A percentile compares a stretch with the other conserved stretches of the same genome.
phyloP scores from a whole-genome alignment of 2,329 filamentous ascomycete genomes.

The Microascus cirrosus region DNA sequence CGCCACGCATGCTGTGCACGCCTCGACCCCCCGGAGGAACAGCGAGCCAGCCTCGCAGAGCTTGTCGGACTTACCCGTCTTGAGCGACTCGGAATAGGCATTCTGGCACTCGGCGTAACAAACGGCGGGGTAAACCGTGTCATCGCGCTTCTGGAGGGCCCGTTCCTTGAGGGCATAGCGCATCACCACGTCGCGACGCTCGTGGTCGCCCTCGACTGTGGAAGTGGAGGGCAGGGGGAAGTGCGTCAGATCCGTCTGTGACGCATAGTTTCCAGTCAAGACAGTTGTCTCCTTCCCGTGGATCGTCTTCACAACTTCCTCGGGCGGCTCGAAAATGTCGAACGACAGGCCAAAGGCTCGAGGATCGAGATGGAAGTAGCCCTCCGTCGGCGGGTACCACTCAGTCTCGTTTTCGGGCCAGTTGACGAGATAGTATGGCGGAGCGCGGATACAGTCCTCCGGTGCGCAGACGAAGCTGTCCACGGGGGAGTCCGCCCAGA shows the following conservation, averaged over 20 bases:
- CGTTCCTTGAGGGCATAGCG: background rate
- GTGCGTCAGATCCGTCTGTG: conserved; percentile 35
- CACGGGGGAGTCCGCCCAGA: conserved; percentile 36
- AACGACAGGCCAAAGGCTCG: conserved; percentile 50
- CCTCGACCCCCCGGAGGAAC: conserved; percentile 23
- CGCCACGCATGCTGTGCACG: conserved; percentile 32
- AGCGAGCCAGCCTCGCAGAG: conserved; percentile 32
- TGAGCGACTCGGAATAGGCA: conserved; percentile 31
- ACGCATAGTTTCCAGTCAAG: conserved; percentile 43
- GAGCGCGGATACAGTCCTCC: conserved; percentile 31
- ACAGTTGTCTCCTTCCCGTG: conserved; percentile 27
- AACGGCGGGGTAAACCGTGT: conserved; percentile 24
- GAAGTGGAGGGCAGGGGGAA: conserved; percentile 12
- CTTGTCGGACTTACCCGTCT: conserved; percentile 29
- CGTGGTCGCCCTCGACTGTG: background rate
- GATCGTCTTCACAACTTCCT: conserved; percentile 23
- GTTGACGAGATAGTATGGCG: conserved; percentile 17
- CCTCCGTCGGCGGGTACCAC: conserved; percentile 36
- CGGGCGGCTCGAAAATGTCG: conserved; percentile 43
- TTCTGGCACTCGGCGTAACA: conserved; percentile 46
- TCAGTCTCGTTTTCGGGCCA: conserved; percentile 34
- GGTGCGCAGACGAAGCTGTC: conserved; percentile 34
- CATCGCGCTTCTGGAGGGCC: conserved; percentile 11
- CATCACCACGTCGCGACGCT: background rate
- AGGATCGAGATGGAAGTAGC: conserved; percentile 56